Percentiles rank a stretch among this genome's conserved stretches.
Evolutionary conservation across 768 basidiomycete species (phyloP).

Genomic region (Lepiota brunneoincarnata): DNA sequence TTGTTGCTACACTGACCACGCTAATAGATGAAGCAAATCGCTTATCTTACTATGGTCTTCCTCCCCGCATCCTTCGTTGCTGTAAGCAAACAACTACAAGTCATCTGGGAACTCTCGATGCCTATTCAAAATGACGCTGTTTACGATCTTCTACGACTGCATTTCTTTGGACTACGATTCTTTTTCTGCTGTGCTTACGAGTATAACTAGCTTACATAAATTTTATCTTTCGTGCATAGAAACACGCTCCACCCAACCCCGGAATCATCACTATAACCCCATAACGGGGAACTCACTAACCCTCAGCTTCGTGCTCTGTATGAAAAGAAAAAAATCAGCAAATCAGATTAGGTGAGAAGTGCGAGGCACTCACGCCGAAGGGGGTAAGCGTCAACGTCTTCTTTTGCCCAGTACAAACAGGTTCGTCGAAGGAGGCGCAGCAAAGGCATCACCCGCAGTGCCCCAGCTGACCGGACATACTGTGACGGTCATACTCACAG

Average conservation of each 20-base stretch:
- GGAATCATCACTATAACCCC: background rate
- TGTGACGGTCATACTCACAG: constrained; percentile 43
- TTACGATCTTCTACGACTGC: too few relatives aligned
- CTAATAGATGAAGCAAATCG: constrained; percentile 51
- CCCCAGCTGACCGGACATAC: constrained; percentile 50
- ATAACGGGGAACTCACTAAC: constrained; percentile 40
- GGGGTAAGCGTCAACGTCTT: constrained; percentile 44
- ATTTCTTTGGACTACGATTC: background rate
- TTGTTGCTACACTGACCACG: background rate
- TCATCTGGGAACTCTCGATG: background rate
- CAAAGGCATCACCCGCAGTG: constrained; percentile 46
- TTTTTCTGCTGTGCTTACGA: background rate
- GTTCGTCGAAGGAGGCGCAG: constrained; percentile 41
- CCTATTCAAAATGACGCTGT: too few relatives aligned
- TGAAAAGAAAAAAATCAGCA: background rate
- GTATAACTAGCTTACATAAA: too few relatives aligned
- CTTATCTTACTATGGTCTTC: constrained; percentile 62
- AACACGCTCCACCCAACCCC: too few relatives aligned
- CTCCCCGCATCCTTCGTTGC: constrained; percentile 54
- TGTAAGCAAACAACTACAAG: constrained; percentile 23
- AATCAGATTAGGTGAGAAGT: background rate
- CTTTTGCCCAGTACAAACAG: constrained; percentile 38
- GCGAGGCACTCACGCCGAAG: constrained; percentile 38
- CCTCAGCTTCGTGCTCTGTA: constrained; percentile 35
- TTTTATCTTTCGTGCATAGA: too few relatives aligned